phyloP scores from a whole-genome alignment of 225 moss, liverwort and hornwort species.

The Physcomitrium patens region DNA sequence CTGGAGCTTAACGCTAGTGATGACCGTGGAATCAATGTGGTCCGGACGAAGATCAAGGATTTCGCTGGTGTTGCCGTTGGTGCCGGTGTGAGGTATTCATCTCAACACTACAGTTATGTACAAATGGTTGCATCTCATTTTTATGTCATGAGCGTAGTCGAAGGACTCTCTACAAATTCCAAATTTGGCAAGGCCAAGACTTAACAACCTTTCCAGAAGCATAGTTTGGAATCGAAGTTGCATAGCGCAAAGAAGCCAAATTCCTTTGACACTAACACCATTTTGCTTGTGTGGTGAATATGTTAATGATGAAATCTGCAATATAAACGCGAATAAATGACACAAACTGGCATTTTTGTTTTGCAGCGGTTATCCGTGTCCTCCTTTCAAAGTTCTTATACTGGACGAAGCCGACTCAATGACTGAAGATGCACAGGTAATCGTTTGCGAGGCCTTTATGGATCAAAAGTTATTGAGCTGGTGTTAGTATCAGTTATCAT shows the following conservation, averaged over 20 bases:
- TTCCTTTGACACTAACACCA: not conserved
- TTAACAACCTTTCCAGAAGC: not conserved
- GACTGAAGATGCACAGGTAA: slow-evolving; percentile 97
- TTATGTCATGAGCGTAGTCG: not conserved
- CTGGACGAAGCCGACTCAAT: slow-evolving; percentile 98
- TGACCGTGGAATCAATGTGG: slow-evolving; percentile 95
- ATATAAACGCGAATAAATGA: not conserved
- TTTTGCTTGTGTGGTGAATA: not conserved
- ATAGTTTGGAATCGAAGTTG: not conserved
- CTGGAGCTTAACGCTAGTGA: slow-evolving; percentile 97
- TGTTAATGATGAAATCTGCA: not conserved
- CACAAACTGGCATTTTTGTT: not conserved
- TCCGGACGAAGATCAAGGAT: slow-evolving; percentile 95
- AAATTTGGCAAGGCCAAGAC: not conserved
- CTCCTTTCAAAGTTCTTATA: slow-evolving; percentile 96
- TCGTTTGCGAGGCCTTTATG: not conserved
- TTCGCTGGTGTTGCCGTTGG: slow-evolving; percentile 94
- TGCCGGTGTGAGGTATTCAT: slow-evolving; percentile 52
- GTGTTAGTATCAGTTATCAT: not conserved
- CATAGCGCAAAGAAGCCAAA: not conserved
- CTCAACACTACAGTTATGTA: not conserved
- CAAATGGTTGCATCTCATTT: not conserved
- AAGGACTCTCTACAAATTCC: not conserved
- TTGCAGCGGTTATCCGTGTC: slow-evolving; percentile 85
- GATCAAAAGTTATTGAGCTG: not conserved